These are phyloP conservation scores for Scopulariopsis brevicaulis DNA, from an alignment of 2,329 filamentous ascomycete species.

Conservation along the genomic window DNA sequence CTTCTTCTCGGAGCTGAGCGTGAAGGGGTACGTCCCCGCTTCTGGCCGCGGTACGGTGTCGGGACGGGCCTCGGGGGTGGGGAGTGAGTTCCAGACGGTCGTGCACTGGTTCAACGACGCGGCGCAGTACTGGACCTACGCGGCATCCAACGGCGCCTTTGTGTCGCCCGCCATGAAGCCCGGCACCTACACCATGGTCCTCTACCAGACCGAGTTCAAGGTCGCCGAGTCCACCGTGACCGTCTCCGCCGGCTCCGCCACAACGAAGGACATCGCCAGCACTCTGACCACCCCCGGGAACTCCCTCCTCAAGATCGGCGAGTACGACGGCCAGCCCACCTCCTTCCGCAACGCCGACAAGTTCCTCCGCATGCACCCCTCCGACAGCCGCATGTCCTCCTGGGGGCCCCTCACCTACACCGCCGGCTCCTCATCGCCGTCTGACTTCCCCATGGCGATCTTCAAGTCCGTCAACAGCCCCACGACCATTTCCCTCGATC, in stretches of 20 bases:
- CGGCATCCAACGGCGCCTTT: constrained; percentile 41
- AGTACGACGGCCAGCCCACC: constrained; percentile 52
- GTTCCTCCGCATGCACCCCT: constrained; percentile 57
- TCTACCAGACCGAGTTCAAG: constrained; percentile 48
- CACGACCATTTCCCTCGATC: constrained; percentile 48
- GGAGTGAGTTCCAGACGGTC: constrained; percentile 39
- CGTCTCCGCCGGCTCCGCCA: constrained; percentile 36
- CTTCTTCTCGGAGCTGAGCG: constrained; percentile 46
- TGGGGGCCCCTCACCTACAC: constrained; percentile 53
- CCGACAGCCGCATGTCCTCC: constrained; percentile 48
- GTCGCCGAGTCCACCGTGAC: constrained; percentile 36
- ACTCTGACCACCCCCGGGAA: constrained; percentile 30
- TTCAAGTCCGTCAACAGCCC: constrained; percentile 50
- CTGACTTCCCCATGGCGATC: constrained; percentile 54
- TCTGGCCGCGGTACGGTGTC: constrained; percentile 45
- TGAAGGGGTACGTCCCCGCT: constrained; percentile 45
- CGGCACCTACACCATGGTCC: constrained; percentile 56
- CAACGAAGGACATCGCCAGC: constrained; percentile 37
- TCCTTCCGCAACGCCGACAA: constrained; percentile 58
- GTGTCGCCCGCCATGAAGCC: constrained; percentile 56
- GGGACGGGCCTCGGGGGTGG: constrained; percentile 48
- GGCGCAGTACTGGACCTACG: constrained; percentile 55
- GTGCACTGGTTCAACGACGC: constrained; percentile 54
- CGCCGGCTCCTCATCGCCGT: constrained; percentile 38
- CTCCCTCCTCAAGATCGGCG: constrained; percentile 52